Base-by-base conservation (phyloP, 495 filamentous ascomycete species). In the Platismatia glauca region DNA sequence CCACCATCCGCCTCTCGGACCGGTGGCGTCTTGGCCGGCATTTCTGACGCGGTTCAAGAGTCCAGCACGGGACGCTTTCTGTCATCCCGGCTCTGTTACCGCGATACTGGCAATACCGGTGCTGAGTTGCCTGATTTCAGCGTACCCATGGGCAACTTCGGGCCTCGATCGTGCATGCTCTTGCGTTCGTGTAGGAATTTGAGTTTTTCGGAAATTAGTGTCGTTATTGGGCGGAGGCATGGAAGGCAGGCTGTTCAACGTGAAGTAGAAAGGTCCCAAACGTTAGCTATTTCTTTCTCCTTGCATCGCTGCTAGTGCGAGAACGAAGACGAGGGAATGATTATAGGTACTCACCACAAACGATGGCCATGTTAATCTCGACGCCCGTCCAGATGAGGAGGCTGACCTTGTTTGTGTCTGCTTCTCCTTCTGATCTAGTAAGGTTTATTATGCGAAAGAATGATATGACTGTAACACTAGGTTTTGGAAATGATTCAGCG, bases 191-290 rank as follows among this genome's bases (percentile, higher is more conserved):
- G 61, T 22, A 55, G 56, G 31, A 2, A 16, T 16, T 31, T n/a
- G 22, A 57, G n/a, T 29, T 33, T 53, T 38, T 57, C 48, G 22
- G 50, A 7, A 20, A 61, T 22, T 16, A 57, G 53, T 34, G 58
- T 41, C 33, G 31, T 20, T 16, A 65, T 55, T 20, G 63, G 63
- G 5, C 63, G 13, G 2, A 65, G 39, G 6, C 20, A 61, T 22
- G 63, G 63, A 33, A 65, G 58, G 29, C 63, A 65, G 8, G 52
- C 63, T 65, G 16, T 33, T n/a, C 11, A 33, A 15, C n/a, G n/a
- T n/a, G n/a, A n/a, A n/a, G n/a, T n/a, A 12, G 15, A 15, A 7
- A 20, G 22, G 55, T 20, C 24, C 37, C 12, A 27, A 1, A 39
- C 37, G 20, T 44, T 24, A 58, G 37, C 22, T 48, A 27, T 20